Base-by-base conservation (phyloP, 1,284 basidiomycete genomes). In the Calocybe gambosa region DNA sequence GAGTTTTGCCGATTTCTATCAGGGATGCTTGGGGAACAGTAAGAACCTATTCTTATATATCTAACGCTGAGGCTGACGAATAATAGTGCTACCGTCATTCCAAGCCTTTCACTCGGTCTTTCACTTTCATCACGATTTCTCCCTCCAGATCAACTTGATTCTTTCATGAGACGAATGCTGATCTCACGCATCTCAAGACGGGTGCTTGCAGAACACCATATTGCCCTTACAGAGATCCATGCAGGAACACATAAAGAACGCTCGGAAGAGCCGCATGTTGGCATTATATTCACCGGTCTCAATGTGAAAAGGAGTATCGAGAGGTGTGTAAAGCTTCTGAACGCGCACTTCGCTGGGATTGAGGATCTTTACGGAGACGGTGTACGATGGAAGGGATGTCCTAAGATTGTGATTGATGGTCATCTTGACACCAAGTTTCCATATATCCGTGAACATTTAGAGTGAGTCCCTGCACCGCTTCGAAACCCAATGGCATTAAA, bases 121-220 rank as follows among this genome's bases (percentile, higher is more conserved):
- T 87, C 87, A 6, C 71, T 91, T 6, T 82, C 87, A 0, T 90
- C 89, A 13, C 82, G 78, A 0, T 82, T 88, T 59, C 75, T 95
- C 9, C 71, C 80, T 0, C 82, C 90, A 0, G 86, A 91, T 46
- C 74, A 79, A 43, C 73, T 95, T 12, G 92, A 95, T 62, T 75
- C 86, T 6, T 93, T 94, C 63, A 91, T 94, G 85, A 79, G 81
- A 18, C 79, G 91, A 20, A 95, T 95, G 93, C 75, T 95, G 7
- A 77, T 91, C 38, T 93, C 91, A 2, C 76, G 93, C 44, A 93
- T 95, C 61, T 93, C 91, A 7, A 76, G 92, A 19, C 79, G 93
- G 34, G 92, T 95, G 21, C 74, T 95, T 23, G 89, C 85, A 1
- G 89, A 94, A 60, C 92, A 95, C 58, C 92, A 95, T 57, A 82